These are phyloP conservation scores for Volvariella volvacea DNA, from an alignment of 1,284 basidiomycete genomes.

Conservation along the genomic window DNA sequence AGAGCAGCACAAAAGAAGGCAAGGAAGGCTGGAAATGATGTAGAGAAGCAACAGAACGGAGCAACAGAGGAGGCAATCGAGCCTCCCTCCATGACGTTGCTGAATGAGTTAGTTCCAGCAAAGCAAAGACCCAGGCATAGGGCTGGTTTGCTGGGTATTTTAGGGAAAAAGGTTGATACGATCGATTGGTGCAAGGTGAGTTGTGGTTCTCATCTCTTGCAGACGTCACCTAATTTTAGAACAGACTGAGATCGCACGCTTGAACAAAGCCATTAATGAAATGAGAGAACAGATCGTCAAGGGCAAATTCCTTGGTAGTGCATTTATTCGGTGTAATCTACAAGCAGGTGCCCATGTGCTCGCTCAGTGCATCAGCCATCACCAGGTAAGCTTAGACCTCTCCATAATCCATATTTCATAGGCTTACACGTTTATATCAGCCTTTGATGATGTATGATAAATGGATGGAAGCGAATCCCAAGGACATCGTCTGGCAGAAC, in stretches of 20 bases:
- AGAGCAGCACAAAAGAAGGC: slow-evolving; percentile 22
- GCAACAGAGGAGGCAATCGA: slow-evolving; percentile 9
- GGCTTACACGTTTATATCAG: slow-evolving; percentile 15
- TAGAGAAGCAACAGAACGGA: slow-evolving; percentile 17
- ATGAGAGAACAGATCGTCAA: slow-evolving; percentile 36
- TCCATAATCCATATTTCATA: neutral
- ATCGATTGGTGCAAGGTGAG: slow-evolving; percentile 61
- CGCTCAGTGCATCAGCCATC: slow-evolving; percentile 52
- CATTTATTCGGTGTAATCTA: slow-evolving; percentile 75
- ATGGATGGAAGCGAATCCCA: slow-evolving; percentile 62
- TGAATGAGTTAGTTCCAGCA: slow-evolving; percentile 49
- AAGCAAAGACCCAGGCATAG: slow-evolving; percentile 54
- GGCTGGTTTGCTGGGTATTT: slow-evolving; percentile 47
- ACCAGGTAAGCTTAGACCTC: slow-evolving; percentile 32
- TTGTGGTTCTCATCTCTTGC: neutral
- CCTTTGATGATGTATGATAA: slow-evolving; percentile 53
- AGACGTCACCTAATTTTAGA: slow-evolving; percentile 1
- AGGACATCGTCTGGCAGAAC: slow-evolving; percentile 64
- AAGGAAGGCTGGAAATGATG: slow-evolving; percentile 20
- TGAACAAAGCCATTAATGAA: slow-evolving; percentile 42
- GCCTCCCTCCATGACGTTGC: slow-evolving; percentile 22
- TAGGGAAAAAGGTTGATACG: slow-evolving; percentile 69
- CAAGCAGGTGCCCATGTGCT: slow-evolving; percentile 76
- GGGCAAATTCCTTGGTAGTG: slow-evolving; percentile 54
- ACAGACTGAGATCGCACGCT: slow-evolving; percentile 42